phyloP scores from a whole-genome alignment of 305 asterid genomes.

The Solanum aculeatissimum region DNA sequence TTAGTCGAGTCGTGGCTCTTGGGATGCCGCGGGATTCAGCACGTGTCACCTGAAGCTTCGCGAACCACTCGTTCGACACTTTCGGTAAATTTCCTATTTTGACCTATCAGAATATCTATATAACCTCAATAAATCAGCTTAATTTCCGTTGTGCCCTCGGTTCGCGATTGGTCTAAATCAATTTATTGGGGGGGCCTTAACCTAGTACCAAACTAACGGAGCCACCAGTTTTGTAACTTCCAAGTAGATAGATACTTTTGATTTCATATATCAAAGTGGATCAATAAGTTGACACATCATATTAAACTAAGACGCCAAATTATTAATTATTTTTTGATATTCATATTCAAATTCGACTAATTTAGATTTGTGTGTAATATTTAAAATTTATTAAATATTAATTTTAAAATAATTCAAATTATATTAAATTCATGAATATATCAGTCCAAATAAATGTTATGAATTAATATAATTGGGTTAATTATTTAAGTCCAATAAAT shows the following conservation, averaged over 20 bases:
- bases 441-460: too few relatives aligned
- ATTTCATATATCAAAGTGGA: neutral
- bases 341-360: too few relatives aligned
- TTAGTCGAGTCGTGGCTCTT: neutral
- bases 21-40: slow-evolving; percentile 6
- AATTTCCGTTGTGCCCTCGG: neutral
- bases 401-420: too few relatives aligned
- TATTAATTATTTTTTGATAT: neutral
- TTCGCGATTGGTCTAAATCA: neutral
- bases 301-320: neutral
- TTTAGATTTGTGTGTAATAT: neutral
- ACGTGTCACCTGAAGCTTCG: slow-evolving; percentile 47
- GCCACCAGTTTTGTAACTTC: neutral
- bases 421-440: too few relatives aligned
- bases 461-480: too few relatives aligned
- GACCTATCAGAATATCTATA: neutral
- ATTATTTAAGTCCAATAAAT: too few relatives aligned
- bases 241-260: neutral
- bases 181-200: neutral
- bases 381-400: too few relatives aligned
- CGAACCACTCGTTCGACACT: slow-evolving; percentile 16
- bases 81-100: neutral
- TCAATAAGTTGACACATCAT: neutral
- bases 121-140: neutral
- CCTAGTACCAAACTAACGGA: neutral